phyloP scores from a whole-genome alignment of 1,284 basidiomycete genomes.

The Rhodotorula sp. region DNA sequence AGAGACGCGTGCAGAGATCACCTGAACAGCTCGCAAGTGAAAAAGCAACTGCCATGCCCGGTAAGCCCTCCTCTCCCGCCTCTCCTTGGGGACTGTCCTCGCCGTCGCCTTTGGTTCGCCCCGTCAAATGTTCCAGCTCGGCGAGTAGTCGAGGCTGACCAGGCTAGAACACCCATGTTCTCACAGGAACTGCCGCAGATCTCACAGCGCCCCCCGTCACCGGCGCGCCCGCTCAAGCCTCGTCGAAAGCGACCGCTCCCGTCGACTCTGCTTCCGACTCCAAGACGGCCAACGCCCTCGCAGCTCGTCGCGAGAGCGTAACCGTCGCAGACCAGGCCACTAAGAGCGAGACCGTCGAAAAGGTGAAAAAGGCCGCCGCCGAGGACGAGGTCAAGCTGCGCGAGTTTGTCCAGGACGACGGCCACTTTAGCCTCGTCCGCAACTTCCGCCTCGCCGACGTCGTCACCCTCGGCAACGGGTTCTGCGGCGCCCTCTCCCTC shows the following conservation, averaged over 20 bases:
- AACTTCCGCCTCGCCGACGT: conserved; percentile 98
- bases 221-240: conserved; percentile 33
- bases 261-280: conserved; percentile 9
- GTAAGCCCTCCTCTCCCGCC: background rate
- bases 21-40: background rate
- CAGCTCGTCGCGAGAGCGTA: conserved; percentile 27
- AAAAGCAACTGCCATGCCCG: conserved; percentile 11
- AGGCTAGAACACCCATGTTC: background rate
- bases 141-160: background rate
- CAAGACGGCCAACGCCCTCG: conserved; percentile 30
- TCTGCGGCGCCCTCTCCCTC: conserved; percentile 94
- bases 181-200: conserved; percentile 37
- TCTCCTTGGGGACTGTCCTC: background rate
- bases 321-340: conserved; percentile 6
- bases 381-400: conserved; percentile 54
- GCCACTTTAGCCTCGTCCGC: conserved; percentile 94
- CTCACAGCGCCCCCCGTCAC: conserved; percentile 34
- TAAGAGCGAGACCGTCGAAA: conserved; percentile 5
- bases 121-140: background rate
- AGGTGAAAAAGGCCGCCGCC: background rate
- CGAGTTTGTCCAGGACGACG: conserved; percentile 81
- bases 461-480: conserved; percentile 99
- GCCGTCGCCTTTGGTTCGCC: background rate
- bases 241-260: conserved; percentile 25
- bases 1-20: too few relatives aligned